phyloP scores from a whole-genome alignment of 805 yeast species.

The Nakazawaea holstii region DNA sequence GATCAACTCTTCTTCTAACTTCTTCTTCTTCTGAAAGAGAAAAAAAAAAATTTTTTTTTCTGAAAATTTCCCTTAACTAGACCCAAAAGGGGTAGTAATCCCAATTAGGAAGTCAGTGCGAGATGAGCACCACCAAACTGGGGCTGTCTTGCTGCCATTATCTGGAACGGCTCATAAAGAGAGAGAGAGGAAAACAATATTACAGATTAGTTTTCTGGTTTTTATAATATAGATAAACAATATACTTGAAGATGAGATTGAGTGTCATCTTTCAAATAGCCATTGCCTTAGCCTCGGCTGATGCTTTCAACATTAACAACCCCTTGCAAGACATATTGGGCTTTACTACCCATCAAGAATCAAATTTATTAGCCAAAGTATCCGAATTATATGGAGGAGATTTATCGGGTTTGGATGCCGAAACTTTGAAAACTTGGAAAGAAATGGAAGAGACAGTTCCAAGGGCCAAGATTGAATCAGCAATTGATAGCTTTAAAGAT shows the following conservation, averaged over 20 bases:
- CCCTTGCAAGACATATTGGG: conserved; percentile 1
- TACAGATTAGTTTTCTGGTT: not conserved
- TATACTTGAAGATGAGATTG: not conserved
- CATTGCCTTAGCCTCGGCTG: not conserved
- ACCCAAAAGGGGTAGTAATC: too few species aligned
- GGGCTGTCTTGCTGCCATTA: not conserved
- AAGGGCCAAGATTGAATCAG: conserved; percentile 3
- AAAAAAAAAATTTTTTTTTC: not conserved
- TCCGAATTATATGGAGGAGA: conserved; percentile 8
- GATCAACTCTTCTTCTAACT: too few species aligned
- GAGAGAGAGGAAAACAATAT: not conserved
- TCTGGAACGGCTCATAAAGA: not conserved
- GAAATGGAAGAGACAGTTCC: conserved; percentile 27
- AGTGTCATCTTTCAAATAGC: not conserved
- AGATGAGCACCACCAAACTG: not conserved
- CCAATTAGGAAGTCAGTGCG: not conserved
- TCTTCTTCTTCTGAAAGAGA: not conserved
- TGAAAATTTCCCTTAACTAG: too few species aligned
- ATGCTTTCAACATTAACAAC: not conserved
- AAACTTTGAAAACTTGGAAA: conserved; percentile 23
- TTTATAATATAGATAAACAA: not conserved
- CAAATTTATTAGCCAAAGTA: conserved; percentile 2
- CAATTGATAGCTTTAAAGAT: conserved; percentile 8
- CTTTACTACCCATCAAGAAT: not conserved
- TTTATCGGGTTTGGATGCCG: conserved; percentile 20